Percentiles rank a stretch among this genome's conserved stretches.
Conservation (phyloP, 176 grass and related monocot species). For the Leersia perrieri region DNA sequence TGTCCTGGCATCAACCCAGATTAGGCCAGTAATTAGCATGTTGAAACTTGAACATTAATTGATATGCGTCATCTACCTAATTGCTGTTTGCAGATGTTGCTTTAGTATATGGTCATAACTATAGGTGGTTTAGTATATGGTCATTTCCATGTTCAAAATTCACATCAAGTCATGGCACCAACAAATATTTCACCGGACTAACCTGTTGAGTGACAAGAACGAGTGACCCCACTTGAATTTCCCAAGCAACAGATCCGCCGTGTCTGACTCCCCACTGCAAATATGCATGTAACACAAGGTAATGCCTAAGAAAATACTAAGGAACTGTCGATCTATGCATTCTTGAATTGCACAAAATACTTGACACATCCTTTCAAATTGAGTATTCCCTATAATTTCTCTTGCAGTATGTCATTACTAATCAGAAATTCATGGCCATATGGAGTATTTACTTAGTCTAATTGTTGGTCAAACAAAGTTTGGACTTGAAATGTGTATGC, state of each 20-base stretch:
- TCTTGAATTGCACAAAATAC: background rate
- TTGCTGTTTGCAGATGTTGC: background rate
- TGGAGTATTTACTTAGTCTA: background rate
- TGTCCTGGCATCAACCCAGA: background rate
- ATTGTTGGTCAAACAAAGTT: background rate
- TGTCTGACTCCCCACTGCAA: conserved; percentile 78
- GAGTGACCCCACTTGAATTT: conserved; percentile 99
- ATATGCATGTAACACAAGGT: conserved; percentile 35
- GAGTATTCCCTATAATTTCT: background rate
- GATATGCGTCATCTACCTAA: background rate
- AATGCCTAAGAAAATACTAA: background rate
- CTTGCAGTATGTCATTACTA: background rate
- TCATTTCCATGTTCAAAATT: background rate
- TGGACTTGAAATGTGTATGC: background rate
- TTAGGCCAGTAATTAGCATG: background rate
- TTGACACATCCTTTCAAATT: background rate
- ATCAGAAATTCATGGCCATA: background rate
- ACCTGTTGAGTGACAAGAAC: conserved; percentile 96
- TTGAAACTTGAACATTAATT: background rate
- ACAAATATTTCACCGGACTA: conserved; percentile 9
- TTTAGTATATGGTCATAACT: conserved; percentile 13
- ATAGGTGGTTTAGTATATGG: background rate
- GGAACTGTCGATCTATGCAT: background rate
- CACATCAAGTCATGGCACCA: background rate
- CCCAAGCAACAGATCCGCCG: conserved; percentile 58